Evolutionary conservation across 306 rosid genomes (phyloP), one percentile per base, ranked within the genome.

Genomic region (Begonia loranthoides): DNA sequence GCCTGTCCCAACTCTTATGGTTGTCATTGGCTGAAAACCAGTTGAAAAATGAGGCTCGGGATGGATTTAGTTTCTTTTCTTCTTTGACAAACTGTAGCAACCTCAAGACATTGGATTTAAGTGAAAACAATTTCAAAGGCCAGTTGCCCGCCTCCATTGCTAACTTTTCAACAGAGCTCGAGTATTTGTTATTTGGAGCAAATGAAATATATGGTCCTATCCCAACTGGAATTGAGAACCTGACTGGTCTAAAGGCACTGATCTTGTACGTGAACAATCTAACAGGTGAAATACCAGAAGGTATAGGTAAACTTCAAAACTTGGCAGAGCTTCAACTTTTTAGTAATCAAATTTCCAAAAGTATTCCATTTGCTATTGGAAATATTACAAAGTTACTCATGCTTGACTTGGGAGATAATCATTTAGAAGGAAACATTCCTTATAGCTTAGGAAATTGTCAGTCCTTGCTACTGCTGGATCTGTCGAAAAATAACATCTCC

Each of bases 1-100:
- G 40, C 5, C 67, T 73, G 70, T 3, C 11, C 13, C 15, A 40
- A 17, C 68, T 82, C 0, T 19, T 15, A 51, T 13, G 21, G 57
- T 10, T 54, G 59, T 17, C 15, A 24, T 19, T 49, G 39, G 62
- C 50, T 16, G 67, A 49, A 0, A 58, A 47, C 15, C 10, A 28
- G 15, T 39, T 48, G 34, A 58, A 12, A 15, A 58, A 49, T 13
- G 16, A 57, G 15, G 52, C 19, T 19, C 14, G 10, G 9, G 51
- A 58, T 9, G 54, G 62, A 9, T 40, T 58, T 14, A 16, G 49
- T 39, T 58, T 58, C 41, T 41, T 58, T 15, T 24, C 45, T 28
- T 58, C 62, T 17, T 17, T 58, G 15, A 58, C 54, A 40, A 48
- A 58, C 17, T 58, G 50, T 9, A 46, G 41, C 17, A 11, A 9